A percentile compares a stretch with the other conserved stretches of the same genome.
These are phyloP conservation scores for Bipolaris oryzae DNA, from an alignment of 2,329 filamentous ascomycete genomes.

Conservation along the genomic window DNA sequence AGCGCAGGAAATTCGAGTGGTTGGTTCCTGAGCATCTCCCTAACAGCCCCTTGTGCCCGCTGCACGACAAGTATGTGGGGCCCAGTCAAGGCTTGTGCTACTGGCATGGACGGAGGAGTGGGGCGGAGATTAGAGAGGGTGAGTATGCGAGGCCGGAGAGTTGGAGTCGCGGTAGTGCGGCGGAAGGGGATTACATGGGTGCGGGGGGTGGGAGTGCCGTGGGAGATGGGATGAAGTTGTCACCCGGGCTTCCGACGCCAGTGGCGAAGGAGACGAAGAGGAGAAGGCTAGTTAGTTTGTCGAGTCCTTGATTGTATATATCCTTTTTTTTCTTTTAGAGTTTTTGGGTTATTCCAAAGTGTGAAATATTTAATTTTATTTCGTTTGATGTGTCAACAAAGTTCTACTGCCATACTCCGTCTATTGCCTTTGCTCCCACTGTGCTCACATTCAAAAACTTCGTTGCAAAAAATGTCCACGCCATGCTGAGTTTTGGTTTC, in stretches of 20 bases:
- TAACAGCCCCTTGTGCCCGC: constrained; percentile 52
- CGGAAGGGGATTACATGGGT: constrained; percentile 1
- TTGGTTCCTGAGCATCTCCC: constrained; percentile 54
- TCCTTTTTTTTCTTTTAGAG: too few species aligned
- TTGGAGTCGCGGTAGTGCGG: constrained; percentile 5
- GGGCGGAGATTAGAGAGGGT: constrained; percentile 33
- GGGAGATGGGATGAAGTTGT: neutral
- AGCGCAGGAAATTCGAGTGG: constrained; percentile 46
- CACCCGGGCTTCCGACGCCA: constrained; percentile 1
- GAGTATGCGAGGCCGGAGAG: constrained; percentile 10
- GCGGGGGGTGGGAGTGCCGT: neutral
- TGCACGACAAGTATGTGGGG: constrained; percentile 48
- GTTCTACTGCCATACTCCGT: neutral
- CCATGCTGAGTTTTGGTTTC: neutral
- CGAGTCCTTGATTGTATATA: constrained; percentile 12
- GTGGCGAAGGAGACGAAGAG: constrained; percentile 13
- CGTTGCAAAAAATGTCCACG: neutral
- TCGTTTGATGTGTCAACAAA: neutral
- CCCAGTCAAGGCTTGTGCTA: constrained; percentile 50
- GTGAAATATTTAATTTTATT: too few species aligned
- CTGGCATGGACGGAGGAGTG: constrained; percentile 46
- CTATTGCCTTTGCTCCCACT: neutral
- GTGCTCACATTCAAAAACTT: neutral
- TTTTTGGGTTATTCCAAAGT: too few species aligned
- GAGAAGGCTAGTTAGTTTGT: constrained; percentile 28